A percentile compares a stretch with the other conserved stretches of the same genome.
phyloP scores from a whole-genome alignment of 495 filamentous ascomycete genomes.

The Hypoxylon lienhwacheense region DNA sequence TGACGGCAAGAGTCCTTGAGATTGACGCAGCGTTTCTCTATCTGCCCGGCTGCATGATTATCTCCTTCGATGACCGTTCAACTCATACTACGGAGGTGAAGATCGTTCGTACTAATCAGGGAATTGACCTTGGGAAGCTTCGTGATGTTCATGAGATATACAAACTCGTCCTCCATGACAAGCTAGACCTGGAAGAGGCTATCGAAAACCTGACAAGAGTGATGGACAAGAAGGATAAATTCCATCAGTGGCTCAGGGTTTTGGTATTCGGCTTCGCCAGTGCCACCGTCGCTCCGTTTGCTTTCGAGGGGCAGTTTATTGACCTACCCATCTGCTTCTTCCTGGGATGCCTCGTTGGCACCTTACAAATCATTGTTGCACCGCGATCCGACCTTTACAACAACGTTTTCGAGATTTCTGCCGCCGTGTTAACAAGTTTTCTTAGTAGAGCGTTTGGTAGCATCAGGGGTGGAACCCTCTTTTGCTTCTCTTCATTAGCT shows the following conservation, averaged over 20 bases:
- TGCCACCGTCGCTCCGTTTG: conserved; percentile 80
- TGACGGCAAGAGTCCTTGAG: conserved; percentile 84
- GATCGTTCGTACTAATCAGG: conserved; percentile 74
- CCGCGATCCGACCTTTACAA: conserved; percentile 78
- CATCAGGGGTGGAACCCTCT: conserved; percentile 67
- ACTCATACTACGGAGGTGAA: conserved; percentile 95
- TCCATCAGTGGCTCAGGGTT: conserved; percentile 71
- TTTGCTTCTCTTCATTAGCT: conserved; percentile 91
- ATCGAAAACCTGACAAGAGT: conserved; percentile 69
- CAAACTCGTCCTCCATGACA: conserved; percentile 90
- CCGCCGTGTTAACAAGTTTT: conserved; percentile 86
- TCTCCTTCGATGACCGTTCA: conserved; percentile 85
- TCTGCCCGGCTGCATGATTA: conserved; percentile 92
- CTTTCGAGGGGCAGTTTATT: conserved; percentile 81
- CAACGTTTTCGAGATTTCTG: conserved; percentile 91
- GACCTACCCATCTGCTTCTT: conserved; percentile 88
- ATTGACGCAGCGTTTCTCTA: conserved; percentile 92
- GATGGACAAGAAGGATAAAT: conserved; percentile 62
- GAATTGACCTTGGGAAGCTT: conserved; percentile 81
- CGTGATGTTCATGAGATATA: conserved; percentile 87
- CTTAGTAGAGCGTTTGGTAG: conserved; percentile 85
- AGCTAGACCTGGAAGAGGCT: conserved; percentile 82
- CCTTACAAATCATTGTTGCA: conserved; percentile 77
- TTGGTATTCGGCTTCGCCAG: conserved; percentile 83
- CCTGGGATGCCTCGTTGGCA: conserved; percentile 79